Percentiles rank a stretch among this genome's conserved stretches.
phyloP scores from a whole-genome alignment of 1,284 basidiomycete genomes.

The Flammula alnicola region DNA sequence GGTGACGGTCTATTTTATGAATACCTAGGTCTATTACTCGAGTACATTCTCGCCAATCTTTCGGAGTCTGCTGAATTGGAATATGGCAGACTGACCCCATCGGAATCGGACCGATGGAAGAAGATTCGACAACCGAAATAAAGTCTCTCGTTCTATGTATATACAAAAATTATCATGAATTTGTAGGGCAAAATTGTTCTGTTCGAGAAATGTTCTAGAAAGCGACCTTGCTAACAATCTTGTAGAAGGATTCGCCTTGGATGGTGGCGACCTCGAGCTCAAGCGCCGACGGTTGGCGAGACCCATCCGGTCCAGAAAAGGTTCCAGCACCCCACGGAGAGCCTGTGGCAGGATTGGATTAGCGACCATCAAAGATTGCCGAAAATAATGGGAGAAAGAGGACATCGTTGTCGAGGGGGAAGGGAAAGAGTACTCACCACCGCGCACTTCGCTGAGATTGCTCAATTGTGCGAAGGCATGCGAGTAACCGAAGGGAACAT shows the following conservation, averaged over 20 bases:
- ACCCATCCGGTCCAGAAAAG: conserved; percentile 66
- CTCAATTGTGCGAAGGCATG: conserved; percentile 59
- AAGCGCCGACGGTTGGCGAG: conserved; percentile 62
- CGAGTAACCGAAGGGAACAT: conserved; percentile 82
- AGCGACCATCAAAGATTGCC: too few species aligned
- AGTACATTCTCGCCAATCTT: too few species aligned
- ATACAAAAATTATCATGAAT: too few species aligned
- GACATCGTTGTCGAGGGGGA: not conserved
- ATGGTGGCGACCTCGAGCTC: conserved; percentile 68
- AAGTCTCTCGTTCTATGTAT: too few species aligned
- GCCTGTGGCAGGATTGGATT: conserved; percentile 49
- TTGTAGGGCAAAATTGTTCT: too few species aligned
- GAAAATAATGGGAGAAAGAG: not conserved
- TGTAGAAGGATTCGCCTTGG: conserved; percentile 34
- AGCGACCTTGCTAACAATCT: conserved; percentile 27
- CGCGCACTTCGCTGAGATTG: conserved; percentile 68
- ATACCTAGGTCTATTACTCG: too few species aligned
- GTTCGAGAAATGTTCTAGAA: too few species aligned
- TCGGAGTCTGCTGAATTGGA: too few species aligned
- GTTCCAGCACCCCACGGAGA: conserved; percentile 79
- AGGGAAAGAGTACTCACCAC: conserved; percentile 52
- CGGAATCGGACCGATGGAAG: too few species aligned
- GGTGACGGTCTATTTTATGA: too few species aligned
- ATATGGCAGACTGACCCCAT: too few species aligned
- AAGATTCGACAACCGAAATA: too few species aligned